phyloP scores from a whole-genome alignment of 257 asterid species.

The Jacaranda mimosifolia region DNA sequence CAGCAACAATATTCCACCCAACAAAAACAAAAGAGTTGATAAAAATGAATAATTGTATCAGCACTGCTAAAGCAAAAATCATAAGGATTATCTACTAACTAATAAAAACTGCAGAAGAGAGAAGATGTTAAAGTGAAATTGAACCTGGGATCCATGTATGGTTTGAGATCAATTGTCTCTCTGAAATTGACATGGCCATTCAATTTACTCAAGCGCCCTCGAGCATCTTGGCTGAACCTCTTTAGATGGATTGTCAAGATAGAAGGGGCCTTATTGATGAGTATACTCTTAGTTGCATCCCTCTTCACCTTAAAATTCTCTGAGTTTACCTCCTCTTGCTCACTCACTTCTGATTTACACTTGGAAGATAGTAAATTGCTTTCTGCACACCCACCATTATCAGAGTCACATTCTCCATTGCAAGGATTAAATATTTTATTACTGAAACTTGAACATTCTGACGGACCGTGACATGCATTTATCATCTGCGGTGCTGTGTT shows the following conservation, averaged over 20 bases:
- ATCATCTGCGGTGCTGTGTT: constrained; percentile 29
- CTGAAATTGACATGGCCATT: constrained; percentile 82
- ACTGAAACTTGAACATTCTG: constrained; percentile 42
- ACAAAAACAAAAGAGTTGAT: background rate
- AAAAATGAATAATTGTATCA: background rate
- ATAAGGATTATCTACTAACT: background rate
- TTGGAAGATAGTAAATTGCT: constrained; percentile 32
- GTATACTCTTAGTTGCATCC: constrained; percentile 86
- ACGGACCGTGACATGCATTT: constrained; percentile 30
- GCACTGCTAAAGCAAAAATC: constrained; percentile 17
- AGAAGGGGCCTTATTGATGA: constrained; percentile 74
- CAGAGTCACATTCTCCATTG: constrained; percentile 37
- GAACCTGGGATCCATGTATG: constrained; percentile 84
- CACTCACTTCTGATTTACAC: constrained; percentile 51
- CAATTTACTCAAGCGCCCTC: constrained; percentile 86
- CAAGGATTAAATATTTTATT: constrained; percentile 34
- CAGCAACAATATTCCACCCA: background rate
- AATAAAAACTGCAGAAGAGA: constrained; percentile 23
- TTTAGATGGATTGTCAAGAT: constrained; percentile 84
- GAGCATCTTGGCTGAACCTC: constrained; percentile 89
- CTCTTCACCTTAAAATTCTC: constrained; percentile 76
- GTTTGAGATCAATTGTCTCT: constrained; percentile 71
- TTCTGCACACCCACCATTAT: constrained; percentile 40
- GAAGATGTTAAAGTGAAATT: constrained; percentile 29
- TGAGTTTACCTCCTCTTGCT: constrained; percentile 51